phyloP scores from a whole-genome alignment of 1,284 basidiomycete species.

The Cutaneotrichosporon sp. region DNA sequence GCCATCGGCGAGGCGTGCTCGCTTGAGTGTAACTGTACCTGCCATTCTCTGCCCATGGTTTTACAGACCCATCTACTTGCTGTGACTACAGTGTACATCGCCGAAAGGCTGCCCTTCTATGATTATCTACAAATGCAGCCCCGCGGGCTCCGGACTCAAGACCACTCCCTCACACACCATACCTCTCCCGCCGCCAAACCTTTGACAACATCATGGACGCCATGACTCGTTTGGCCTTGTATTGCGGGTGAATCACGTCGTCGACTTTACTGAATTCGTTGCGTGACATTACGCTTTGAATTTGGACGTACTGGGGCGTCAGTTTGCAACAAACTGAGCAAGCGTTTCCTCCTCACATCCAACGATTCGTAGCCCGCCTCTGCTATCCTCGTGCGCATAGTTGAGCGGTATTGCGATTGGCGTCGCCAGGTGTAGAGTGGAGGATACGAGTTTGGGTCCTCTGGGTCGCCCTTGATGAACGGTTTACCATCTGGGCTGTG shows the following conservation, averaged over 20 bases:
- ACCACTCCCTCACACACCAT: neutral
- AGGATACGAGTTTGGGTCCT: neutral
- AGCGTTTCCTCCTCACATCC: too few species aligned
- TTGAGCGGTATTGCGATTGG: constrained; percentile 5
- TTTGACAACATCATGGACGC: neutral
- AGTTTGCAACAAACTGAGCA: too few species aligned
- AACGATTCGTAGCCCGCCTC: neutral
- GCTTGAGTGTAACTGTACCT: too few species aligned
- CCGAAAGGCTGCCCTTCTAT: too few species aligned
- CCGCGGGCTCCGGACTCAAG: too few species aligned
- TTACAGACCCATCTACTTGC: too few species aligned
- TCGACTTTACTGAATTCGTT: neutral
- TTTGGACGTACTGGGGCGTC: neutral
- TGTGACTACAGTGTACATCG: too few species aligned
- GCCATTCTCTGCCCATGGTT: too few species aligned
- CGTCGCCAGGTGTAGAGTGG: constrained; percentile 5
- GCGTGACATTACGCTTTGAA: constrained; percentile 4
- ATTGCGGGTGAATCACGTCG: constrained; percentile 7
- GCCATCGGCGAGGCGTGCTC: too few species aligned
- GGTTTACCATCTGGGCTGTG: constrained; percentile 2
- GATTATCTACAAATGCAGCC: too few species aligned
- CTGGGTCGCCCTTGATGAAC: neutral
- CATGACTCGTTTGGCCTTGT: neutral
- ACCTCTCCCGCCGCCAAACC: neutral
- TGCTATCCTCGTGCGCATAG: neutral